Base-by-base conservation (phyloP, 768 basidiomycete genomes). In the Suillus fuscotomentosus region DNA sequence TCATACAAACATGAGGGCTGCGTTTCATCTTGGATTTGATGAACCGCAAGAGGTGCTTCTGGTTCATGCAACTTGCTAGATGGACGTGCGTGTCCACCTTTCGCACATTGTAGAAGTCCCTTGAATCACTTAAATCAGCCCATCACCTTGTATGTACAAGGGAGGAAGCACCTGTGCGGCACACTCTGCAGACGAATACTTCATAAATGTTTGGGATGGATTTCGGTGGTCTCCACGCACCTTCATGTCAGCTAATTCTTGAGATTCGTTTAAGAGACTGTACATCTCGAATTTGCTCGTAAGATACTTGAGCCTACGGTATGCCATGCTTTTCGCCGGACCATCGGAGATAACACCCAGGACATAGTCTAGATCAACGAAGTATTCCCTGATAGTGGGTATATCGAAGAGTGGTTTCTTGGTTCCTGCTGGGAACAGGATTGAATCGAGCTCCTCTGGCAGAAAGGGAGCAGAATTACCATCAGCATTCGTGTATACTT, bases 21-120 rank as follows among this genome's bases (percentile, higher is more conserved):
- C 87, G 88, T 78, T 95, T 95, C 94, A 97, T 96, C 75, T 97
- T 97, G n/a, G 90, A 88, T 76, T 99, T 99, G 81, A 99, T 98
- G 79, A 99, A 99, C 10, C 97, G 94, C 14, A 99, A 80, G 22
- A 99, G 79, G 79, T 99, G 97, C 76, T 99, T 99, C 77, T 99
- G 97, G 75, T 99, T 99, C 96, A 99, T 98, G 78, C 94, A 93
- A 66, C 96, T 97, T 4, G 97, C 97, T 74, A 99, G 94, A 71
- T 99, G 97, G 36, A 99, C 94, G 76, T 99, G 97, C 9, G 97
- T 99, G 73, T 99, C 97, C 65, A 99, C 97, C 75, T 99, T 99
- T 31, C 97, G 89, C 60, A 95, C 83, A 74, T 99, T 99, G 78
- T 99, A 99, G 70, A 99, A 98, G 78, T 99, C 97, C 65, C 97